phyloP scores from a whole-genome alignment of 2,329 filamentous ascomycete genomes.

The Alternaria sp. region DNA sequence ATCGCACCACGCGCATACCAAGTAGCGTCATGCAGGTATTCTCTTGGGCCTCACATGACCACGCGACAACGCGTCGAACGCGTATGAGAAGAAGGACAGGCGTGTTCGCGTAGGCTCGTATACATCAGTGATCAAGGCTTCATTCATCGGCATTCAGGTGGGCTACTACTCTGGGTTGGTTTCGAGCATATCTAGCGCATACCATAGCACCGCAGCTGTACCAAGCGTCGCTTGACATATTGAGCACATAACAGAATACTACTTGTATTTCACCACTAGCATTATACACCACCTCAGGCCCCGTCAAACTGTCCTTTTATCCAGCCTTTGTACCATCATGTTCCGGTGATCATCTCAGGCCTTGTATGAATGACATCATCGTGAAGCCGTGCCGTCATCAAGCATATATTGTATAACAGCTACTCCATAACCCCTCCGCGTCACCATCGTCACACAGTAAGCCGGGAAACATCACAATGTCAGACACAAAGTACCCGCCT shows the following conservation, averaged over 20 bases:
- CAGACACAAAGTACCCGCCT: constrained; percentile 6
- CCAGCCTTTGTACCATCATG: background rate
- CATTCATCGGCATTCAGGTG: background rate
- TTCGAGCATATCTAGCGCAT: background rate
- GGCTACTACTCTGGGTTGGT: background rate
- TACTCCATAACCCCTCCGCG: background rate
- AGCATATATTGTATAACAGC: background rate
- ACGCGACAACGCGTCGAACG: background rate
- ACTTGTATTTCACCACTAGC: background rate
- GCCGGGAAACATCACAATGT: constrained; percentile 1
- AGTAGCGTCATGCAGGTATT: background rate
- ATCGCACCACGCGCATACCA: background rate
- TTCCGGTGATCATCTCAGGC: background rate
- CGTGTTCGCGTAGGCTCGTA: background rate
- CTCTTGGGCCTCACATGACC: background rate
- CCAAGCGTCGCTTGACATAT: background rate
- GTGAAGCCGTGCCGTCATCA: constrained; percentile 4
- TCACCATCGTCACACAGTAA: background rate
- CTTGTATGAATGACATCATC: constrained; percentile 10
- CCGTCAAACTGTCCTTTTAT: background rate
- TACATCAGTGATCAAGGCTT: background rate
- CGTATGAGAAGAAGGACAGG: background rate
- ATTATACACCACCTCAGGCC: background rate
- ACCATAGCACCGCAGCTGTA: background rate
- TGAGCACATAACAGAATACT: background rate